These are phyloP conservation scores for Bifiguratus adelaidae DNA, from an alignment of 192 early-diverging fungal species.

Conservation along the genomic window DNA sequence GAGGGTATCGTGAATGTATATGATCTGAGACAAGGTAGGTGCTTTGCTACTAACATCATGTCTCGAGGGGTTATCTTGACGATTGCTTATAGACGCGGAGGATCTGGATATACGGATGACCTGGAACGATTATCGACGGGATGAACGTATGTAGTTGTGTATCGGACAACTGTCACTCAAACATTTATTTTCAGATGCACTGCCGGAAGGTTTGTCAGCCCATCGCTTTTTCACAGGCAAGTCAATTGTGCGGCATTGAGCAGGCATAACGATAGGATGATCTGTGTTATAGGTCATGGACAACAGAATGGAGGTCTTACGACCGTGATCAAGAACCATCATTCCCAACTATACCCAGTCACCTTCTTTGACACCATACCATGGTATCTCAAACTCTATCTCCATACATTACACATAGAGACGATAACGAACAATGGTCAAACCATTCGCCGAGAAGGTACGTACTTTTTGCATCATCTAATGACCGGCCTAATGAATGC, in stretches of 20 bases:
- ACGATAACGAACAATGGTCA: not conserved
- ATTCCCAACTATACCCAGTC: slow-evolving; percentile 24
- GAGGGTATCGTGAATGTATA: slow-evolving; percentile 30
- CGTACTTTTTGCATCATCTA: not conserved
- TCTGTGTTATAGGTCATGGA: slow-evolving; percentile 48
- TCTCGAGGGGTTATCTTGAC: no score
- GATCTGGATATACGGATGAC: slow-evolving; percentile 30
- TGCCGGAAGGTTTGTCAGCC: no score
- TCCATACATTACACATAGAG: slow-evolving; percentile 71
- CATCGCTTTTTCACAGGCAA: no score
- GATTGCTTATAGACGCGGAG: not conserved
- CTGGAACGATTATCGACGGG: slow-evolving; percentile 32
- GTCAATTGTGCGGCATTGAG: no score
- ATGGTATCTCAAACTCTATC: slow-evolving; percentile 87
- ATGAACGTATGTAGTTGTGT: slow-evolving; percentile 34
- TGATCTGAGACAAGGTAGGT: slow-evolving; percentile 22
- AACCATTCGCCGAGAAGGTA: not conserved
- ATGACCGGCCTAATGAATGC: not conserved
- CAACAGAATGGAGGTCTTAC: slow-evolving; percentile 78
- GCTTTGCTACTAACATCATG: no score
- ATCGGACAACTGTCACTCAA: no score
- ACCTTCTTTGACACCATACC: slow-evolving; percentile 74
- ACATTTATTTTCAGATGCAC: no score
- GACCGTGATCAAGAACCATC: slow-evolving; percentile 60
- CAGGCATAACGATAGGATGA: not conserved